Percentiles rank a stretch among this genome's conserved stretches.
Conservation (phyloP, 2,329 filamentous ascomycete genomes). For the Drechslerella coelobrocha region DNA sequence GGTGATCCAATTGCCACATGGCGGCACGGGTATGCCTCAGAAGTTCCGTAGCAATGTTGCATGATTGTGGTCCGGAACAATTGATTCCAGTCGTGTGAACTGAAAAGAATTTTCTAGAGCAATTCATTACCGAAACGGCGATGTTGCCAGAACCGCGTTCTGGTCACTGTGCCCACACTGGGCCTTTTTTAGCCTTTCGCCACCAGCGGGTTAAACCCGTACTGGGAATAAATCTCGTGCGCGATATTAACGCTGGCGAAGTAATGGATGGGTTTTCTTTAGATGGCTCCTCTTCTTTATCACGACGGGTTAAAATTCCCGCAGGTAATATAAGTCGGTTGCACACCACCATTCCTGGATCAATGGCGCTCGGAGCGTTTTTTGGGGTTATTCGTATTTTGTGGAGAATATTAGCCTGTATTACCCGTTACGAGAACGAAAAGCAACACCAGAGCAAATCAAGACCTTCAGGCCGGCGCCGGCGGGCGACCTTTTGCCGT, state of each 20-base stretch:
- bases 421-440: constrained; percentile 36
- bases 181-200: constrained; percentile 17
- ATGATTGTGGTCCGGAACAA: constrained; percentile 1
- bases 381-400: constrained; percentile 28
- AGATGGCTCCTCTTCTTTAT: constrained; percentile 1
- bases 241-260: constrained; percentile 44
- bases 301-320: constrained; percentile 42
- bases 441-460: constrained; percentile 1
- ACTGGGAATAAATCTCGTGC: constrained; percentile 37
- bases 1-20: too few relatives aligned
- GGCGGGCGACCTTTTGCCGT: neutral
- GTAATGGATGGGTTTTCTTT: constrained; percentile 25
- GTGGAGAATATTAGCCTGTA: constrained; percentile 51
- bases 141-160: constrained; percentile 6
- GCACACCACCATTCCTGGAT: too few relatives aligned
- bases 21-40: too few relatives aligned
- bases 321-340: constrained; percentile 22
- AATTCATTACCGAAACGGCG: constrained; percentile 22
- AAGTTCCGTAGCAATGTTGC: too few relatives aligned
- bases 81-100: neutral
- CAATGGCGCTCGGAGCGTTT: neutral
- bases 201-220: constrained; percentile 16
- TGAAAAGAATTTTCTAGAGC: constrained; percentile 43
- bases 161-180: neutral
- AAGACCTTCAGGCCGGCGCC: too few relatives aligned